phyloP scores from a whole-genome alignment of 108 stramenopile species.

The Skeletonema grethae region DNA sequence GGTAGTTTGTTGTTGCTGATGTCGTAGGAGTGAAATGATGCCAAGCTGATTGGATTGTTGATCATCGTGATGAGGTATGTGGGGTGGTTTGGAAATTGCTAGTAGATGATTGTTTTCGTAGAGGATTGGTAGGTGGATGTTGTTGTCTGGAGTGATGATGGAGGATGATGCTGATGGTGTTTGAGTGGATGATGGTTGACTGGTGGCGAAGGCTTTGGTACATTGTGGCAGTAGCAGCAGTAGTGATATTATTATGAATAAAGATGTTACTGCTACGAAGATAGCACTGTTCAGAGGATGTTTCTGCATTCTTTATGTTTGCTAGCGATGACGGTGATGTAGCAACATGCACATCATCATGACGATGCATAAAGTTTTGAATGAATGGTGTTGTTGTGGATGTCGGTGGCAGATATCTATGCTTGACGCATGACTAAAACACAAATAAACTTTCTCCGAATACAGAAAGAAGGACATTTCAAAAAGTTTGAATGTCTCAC shows the following conservation, averaged over 20 bases:
- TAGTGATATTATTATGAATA: not conserved
- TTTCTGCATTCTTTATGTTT: not conserved
- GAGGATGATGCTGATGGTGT: not conserved
- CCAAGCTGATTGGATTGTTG: slow-evolving; percentile 27
- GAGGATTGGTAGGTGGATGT: slow-evolving; percentile 43
- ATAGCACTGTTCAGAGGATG: not conserved
- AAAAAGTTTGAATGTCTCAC: too few species aligned
- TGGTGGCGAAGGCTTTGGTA: not conserved
- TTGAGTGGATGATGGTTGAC: not conserved
- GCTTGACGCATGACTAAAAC: too few species aligned
- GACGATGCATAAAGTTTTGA: too few species aligned
- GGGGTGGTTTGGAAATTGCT: slow-evolving; percentile 69
- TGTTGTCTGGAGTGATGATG: not conserved
- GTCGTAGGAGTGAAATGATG: slow-evolving; percentile 50
- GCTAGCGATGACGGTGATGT: too few species aligned
- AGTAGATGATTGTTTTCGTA: slow-evolving; percentile 67
- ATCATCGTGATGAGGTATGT: slow-evolving; percentile 74
- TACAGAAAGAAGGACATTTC: too few species aligned
- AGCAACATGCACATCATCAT: too few species aligned
- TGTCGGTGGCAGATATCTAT: too few species aligned
- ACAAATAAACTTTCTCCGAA: too few species aligned
- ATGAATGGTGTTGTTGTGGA: too few species aligned
- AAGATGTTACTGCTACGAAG: not conserved
- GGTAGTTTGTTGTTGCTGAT: slow-evolving; percentile 20
- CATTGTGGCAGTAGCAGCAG: not conserved